Base-by-base conservation (phyloP, 345 rosid species). In the Psidium friedrichsthalianum region DNA sequence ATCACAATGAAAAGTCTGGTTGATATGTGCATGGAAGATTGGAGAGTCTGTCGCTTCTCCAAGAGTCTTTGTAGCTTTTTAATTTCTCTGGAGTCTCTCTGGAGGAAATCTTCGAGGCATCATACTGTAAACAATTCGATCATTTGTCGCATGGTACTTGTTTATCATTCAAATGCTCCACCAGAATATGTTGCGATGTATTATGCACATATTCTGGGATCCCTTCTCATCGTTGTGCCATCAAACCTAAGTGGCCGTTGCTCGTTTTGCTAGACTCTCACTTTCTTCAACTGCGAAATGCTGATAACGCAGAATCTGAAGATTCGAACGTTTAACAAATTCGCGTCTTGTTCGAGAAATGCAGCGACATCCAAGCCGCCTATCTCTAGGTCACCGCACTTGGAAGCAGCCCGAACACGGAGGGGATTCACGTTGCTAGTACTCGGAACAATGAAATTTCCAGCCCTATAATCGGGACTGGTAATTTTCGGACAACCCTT, bases 381-480 rank as follows among this genome's bases (percentile, higher is more conserved):
- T 57, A 89, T 84, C 91, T 96, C 56, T 56, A 5, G 12, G 89
- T 96, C 10, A 91, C 91, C 21, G 92, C 98, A 0, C 98, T 98
- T 0, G 87, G 61, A 40, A 76, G 88, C 55, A 95, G 98, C 86
- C 99, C 99, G 10, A 96, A 96, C 90, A 96, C 98, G 1, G 98
- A 95, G 69, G 99, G 99, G 52, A 96, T 96, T 86, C 98, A 96
- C 85, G 87, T 95, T 85, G 90, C 97, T 2, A 51, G 85, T 29
- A 94, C 95, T 56, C 91, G 91, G 83, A 93, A 95, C 86, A 96
- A 95, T 84, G 90, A 55, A 27, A 89, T 96, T 54, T 85, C 90
- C 24, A 86, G 81, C 52, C 90, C 90, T n/a, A 74, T 81, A 82
- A 91, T 95, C n/a, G 93, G 92, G 82, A 95, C 99, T 86, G 99